Evolutionary conservation across 106 monocot species (phyloP), one percentile per base, ranked within the genome.

Genomic region (Iris macrosiphon): DNA sequence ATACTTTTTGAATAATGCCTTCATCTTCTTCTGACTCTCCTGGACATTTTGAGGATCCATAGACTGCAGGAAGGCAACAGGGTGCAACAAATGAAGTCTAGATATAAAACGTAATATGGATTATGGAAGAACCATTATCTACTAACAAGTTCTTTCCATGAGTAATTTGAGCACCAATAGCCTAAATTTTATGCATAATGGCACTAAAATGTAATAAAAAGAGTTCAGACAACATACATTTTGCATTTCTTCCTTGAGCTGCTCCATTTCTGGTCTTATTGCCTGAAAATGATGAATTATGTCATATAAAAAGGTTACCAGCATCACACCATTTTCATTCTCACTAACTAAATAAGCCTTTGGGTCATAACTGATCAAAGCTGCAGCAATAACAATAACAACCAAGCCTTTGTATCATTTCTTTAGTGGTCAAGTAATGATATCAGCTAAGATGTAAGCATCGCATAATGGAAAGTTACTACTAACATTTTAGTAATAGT

Each of bases 1-100:
- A 27, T 67, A 67, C 67, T 67, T 67, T 30, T 67, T 67, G 58
- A 67, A 67, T 37, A 67, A 30, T 49, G 34, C 67, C 38, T 58
- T 58, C 67, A 67, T 58, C 54, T 45, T 31, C 15, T 67, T 67
- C 58, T 58, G 34, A 67, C 58, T 67, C 39, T 67, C 67, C 49
- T 34, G 55, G 37, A 67, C 28, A 57, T 34, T 49, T 22, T 44
- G n/a, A 48, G 57, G 67, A 58, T 67, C 43, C 67, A 57, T 67
- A 48, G 45, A 46, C 67, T 67, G 58, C 67, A 67, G 43, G 7
- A 39, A 38, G 28, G 47, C 18, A 40, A 4, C 18, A 50, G 41
- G 14, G 24, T 54, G 53, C 20, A 33, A 21, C 0, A 51, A 12
- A 33, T 30, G 25, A 45, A 3, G 11, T 7, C n/a, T 15, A 64